phyloP scores from a whole-genome alignment of 768 basidiomycete species.

The Auricularia cornea region DNA sequence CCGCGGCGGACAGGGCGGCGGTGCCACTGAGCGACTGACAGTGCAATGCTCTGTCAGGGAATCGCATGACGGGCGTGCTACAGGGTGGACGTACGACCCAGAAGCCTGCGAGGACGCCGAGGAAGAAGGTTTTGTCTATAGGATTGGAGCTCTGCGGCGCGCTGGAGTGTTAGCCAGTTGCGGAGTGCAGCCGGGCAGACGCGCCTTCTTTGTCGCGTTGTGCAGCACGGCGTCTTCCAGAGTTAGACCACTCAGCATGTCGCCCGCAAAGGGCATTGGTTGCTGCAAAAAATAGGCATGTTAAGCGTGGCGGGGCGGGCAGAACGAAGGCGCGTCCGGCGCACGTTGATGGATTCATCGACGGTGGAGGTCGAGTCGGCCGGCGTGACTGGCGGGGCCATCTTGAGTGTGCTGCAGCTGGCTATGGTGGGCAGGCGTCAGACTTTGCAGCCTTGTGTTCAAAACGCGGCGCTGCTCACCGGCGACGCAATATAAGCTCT shows the following conservation, averaged over 20 bases:
- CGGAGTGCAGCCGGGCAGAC: neutral
- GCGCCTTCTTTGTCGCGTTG: slow-evolving; percentile 9
- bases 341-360: neutral
- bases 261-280: neutral
- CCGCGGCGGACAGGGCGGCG: slow-evolving; percentile 9
- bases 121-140: slow-evolving; percentile 10
- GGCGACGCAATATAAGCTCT: too few relatives aligned
- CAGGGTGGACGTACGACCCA: slow-evolving; percentile 5
- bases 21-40: slow-evolving; percentile 9
- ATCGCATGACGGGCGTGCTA: neutral
- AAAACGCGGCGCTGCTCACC: too few relatives aligned
- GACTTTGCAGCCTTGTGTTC: too few relatives aligned
- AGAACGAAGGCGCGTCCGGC: too few relatives aligned
- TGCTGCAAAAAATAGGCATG: slow-evolving; percentile 1
- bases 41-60: neutral
- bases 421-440: neutral
- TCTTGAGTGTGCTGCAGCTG: neutral
- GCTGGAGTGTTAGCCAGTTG: neutral
- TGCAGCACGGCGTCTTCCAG: slow-evolving; percentile 14
- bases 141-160: slow-evolving; percentile 5
- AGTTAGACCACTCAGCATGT: slow-evolving; percentile 12
- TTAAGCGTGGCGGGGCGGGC: too few relatives aligned
- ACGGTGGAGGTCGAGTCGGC: neutral
- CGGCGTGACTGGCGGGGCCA: neutral
- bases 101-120: slow-evolving; percentile 12